Evolutionary conservation across 1,139 yeast genomes (phyloP), one percentile per base, ranked within the genome.

Genomic region (Meyerozyma guilliermondii): DNA sequence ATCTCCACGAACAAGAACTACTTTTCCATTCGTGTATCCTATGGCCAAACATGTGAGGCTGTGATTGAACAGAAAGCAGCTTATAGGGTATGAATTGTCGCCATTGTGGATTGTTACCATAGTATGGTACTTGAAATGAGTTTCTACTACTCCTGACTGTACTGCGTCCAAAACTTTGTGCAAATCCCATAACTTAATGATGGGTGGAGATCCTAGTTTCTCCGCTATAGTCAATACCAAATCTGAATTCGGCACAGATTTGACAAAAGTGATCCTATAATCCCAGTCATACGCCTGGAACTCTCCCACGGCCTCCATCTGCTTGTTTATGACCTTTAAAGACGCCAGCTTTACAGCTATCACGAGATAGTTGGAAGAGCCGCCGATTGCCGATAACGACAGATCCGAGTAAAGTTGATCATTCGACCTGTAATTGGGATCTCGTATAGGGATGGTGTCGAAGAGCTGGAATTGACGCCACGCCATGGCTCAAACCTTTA

Each of bases 401-500:
- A 91, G 81, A 56, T 87, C 96, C n/a, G 95, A 86, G 60, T 83
- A 91, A 29, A 89, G 67, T 0, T 87, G 81, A 5, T 74, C 71
- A 3, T 71, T 71, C 0, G 84, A 68, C n/a, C 81, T 81, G 49
- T 76, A 74, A 46, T 76, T 69, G 7, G 98, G 98, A 59, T 92
- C 98, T 50, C 82, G 70, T 30, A 92, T 83, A 5, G 97, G 97
- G 1, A 82, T 74, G 39, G 80, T 74, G 45, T 89, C 96, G 61
- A 87, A 89, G 62, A 92, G 83, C 51, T 87, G 91, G 63, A 92
- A 87, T 54, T 87, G 96, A 47, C 94, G 74, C 96, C 96, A 89
- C 24, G 81, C 66, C 13, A 33, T 33, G 17, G 16, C 7, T 13
- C 10, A 29, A 7, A 6, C 22, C 22, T 18, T 6, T 18, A 6